Conservation (phyloP, 352 stramenopile genomes). For the Globisporangium nagaii region DNA sequence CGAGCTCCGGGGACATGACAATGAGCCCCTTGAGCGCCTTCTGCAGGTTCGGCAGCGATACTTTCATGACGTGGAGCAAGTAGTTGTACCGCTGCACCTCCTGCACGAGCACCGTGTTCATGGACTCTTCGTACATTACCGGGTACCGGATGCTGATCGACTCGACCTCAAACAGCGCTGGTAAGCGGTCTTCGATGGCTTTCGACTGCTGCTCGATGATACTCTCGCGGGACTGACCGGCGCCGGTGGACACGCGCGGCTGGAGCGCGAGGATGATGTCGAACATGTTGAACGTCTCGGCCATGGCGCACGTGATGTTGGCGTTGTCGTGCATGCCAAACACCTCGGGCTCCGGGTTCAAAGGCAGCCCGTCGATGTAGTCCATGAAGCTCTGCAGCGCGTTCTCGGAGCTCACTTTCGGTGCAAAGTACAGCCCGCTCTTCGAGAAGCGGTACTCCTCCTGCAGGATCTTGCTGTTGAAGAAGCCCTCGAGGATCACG, state of each 20-base stretch:
- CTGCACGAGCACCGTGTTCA: slow-evolving; percentile 92
- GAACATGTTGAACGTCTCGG: slow-evolving; percentile 87
- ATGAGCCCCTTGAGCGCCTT: slow-evolving; percentile 68
- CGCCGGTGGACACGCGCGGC: slow-evolving; percentile 69
- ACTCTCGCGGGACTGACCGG: slow-evolving; percentile 79
- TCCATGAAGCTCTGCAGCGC: slow-evolving; percentile 75
- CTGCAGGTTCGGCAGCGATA: slow-evolving; percentile 79
- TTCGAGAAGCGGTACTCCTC: slow-evolving; percentile 64
- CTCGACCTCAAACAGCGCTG: slow-evolving; percentile 80
- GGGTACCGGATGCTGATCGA: slow-evolving; percentile 81
- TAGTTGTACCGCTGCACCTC: slow-evolving; percentile 91
- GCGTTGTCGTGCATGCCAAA: slow-evolving; percentile 95
- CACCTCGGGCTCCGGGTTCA: slow-evolving; percentile 89
- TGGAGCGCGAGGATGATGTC: slow-evolving; percentile 86
- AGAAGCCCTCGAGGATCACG: slow-evolving; percentile 79
- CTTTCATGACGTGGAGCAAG: slow-evolving; percentile 75
- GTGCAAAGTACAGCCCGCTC: slow-evolving; percentile 67
- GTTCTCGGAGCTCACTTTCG: slow-evolving; percentile 53
- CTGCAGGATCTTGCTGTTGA: slow-evolving; percentile 64
- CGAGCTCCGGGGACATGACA: slow-evolving; percentile 17
- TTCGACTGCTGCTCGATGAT: slow-evolving; percentile 83
- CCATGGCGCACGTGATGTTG: slow-evolving; percentile 91
- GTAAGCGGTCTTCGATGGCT: slow-evolving; percentile 76
- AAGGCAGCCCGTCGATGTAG: slow-evolving; percentile 83
- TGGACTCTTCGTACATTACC: slow-evolving; percentile 86